phyloP scores from a whole-genome alignment of 2,329 filamentous ascomycete genomes.

The Penicillium olsonii region DNA sequence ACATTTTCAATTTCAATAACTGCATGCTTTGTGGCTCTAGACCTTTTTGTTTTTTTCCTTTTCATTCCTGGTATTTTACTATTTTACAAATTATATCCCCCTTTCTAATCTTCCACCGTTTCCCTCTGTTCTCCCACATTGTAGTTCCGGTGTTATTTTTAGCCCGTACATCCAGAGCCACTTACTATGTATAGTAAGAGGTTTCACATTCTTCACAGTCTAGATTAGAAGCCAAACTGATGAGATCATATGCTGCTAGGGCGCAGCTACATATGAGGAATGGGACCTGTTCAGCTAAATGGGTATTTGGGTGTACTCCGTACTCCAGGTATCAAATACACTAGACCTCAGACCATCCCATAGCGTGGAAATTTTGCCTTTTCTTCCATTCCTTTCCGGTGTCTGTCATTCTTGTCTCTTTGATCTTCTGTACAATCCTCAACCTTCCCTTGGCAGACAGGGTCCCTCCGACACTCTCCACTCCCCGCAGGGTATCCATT shows the following conservation, averaged over 20 bases:
- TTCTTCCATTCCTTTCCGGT: neutral
- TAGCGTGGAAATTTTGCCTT: neutral
- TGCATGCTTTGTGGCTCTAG: neutral
- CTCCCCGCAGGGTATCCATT: conserved; percentile 13
- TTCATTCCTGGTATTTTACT: too few relatives aligned
- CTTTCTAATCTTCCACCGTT: too few relatives aligned
- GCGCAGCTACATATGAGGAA: neutral
- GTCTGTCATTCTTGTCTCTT: neutral
- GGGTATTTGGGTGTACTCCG: too few relatives aligned
- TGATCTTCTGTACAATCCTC: neutral
- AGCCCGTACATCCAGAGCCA: neutral
- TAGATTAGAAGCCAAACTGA: neutral
- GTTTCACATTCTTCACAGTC: conserved; percentile 15
- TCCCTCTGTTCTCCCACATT: neutral
- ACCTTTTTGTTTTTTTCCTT: neutral
- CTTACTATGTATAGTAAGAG: conserved; percentile 13
- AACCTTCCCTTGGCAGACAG: neutral
- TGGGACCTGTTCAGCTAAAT: neutral
- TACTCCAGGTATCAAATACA: neutral
- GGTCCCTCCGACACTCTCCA: conserved; percentile 12
- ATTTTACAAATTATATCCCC: too few relatives aligned
- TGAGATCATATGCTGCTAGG: neutral
- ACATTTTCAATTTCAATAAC: neutral
- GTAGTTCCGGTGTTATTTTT: conserved; percentile 3
- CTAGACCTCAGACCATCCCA: neutral